Conservation (phyloP, 371 early-diverging fungal species). For the Mortierella sp. region DNA sequence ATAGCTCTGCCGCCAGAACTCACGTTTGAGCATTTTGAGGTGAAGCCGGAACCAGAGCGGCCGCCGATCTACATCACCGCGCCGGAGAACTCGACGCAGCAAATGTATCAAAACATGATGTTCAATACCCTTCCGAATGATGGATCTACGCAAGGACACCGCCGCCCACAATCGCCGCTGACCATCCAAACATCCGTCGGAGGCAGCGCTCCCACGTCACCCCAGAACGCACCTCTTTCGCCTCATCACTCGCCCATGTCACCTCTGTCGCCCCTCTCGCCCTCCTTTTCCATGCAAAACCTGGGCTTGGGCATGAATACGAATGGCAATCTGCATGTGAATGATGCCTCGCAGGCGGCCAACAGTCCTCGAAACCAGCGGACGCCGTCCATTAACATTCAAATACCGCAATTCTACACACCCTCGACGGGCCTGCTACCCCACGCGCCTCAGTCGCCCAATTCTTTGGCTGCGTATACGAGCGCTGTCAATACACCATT, state of each 20-base stretch:
- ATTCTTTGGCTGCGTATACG: conserved; percentile 49
- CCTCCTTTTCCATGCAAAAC: conserved; percentile 48
- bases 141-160: conserved; percentile 20
- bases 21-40: conserved; percentile 57
- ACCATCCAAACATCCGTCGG: conserved; percentile 51
- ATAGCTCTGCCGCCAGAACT: conserved; percentile 58
- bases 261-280: conserved; percentile 48
- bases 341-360: conserved; percentile 17
- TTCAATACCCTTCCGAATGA: conserved; percentile 42
- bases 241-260: conserved; percentile 50
- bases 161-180: conserved; percentile 40
- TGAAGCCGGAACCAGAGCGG: conserved; percentile 59
- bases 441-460: conserved; percentile 58
- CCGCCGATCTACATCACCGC: conserved; percentile 71
- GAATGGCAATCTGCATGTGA: conserved; percentile 25
- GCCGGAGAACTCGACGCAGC: conserved; percentile 57
- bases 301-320: conserved; percentile 39
- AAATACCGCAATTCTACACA: conserved; percentile 45
- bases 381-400: conserved; percentile 34
- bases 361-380: conserved; percentile 22
- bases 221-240: conserved; percentile 43
- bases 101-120: conserved; percentile 51
- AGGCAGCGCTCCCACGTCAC: conserved; percentile 34
- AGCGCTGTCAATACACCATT: conserved; percentile 59
- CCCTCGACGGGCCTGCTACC: conserved; percentile 28